Conservation (phyloP, 2,329 filamentous ascomycete species). For the Talaromyces marneffei region DNA sequence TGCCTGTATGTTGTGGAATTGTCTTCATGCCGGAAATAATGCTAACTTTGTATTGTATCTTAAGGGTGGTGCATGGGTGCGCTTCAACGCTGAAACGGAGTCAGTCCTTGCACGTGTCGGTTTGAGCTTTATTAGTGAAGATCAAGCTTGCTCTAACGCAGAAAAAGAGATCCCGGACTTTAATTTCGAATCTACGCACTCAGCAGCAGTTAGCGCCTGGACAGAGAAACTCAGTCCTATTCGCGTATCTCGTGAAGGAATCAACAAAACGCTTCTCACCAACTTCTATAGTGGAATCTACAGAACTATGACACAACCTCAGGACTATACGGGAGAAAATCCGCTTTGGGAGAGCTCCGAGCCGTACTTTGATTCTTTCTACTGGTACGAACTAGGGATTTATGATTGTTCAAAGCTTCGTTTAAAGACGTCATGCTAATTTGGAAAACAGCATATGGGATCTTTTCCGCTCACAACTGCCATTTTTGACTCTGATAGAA, state of each 20-base stretch:
- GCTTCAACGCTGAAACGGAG: conserved; percentile 49
- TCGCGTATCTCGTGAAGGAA: conserved; percentile 28
- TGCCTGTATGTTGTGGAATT: conserved; percentile 19
- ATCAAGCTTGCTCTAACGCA: conserved; percentile 61
- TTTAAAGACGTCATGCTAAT: background rate
- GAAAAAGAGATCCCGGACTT: conserved; percentile 61
- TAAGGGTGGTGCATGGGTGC: conserved; percentile 56
- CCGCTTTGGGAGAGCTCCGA: conserved; percentile 57
- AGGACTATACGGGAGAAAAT: conserved; percentile 66
- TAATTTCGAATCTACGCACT: conserved; percentile 52
- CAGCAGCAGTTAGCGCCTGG: conserved; percentile 54
- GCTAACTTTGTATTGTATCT: background rate
- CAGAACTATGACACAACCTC: conserved; percentile 62
- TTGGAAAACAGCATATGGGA: conserved; percentile 51
- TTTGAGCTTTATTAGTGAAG: conserved; percentile 61
- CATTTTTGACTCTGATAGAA: conserved; percentile 26
- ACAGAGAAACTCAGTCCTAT: conserved; percentile 46
- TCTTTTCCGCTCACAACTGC: conserved; percentile 48
- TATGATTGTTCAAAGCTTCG: background rate
- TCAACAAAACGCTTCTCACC: conserved; percentile 33
- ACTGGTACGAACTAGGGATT: conserved; percentile 27
- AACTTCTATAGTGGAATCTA: conserved; percentile 64
- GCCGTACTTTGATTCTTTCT: conserved; percentile 67
- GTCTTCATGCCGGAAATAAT: background rate
- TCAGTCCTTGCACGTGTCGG: conserved; percentile 60